Conservation (phyloP, 2,329 filamentous ascomycete species). For the Daldinia eschscholtzii region DNA sequence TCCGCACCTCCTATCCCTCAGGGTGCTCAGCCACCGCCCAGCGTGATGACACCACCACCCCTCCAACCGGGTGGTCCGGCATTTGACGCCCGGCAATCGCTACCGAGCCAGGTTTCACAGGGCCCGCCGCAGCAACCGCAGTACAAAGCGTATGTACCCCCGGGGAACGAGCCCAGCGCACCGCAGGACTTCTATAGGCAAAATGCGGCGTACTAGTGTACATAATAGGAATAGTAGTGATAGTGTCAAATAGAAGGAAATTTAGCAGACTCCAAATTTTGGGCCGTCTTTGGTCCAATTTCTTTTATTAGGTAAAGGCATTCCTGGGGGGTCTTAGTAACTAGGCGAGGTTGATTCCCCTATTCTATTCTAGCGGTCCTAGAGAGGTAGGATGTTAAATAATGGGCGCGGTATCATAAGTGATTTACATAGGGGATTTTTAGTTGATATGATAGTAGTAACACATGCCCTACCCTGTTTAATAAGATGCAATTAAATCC, state of each 20-base stretch:
- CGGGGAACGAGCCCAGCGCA: conserved; percentile 60
- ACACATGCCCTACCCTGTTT: not conserved
- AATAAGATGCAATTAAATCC: not conserved
- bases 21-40: conserved; percentile 48
- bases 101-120: conserved; percentile 62
- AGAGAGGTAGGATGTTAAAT: conserved; percentile 21
- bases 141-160: conserved; percentile 72
- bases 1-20: conserved; percentile 60
- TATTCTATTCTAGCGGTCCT: not conserved
- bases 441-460: not conserved
- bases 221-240: not conserved
- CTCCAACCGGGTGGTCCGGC: conserved; percentile 60
- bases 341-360: conserved; percentile 15
- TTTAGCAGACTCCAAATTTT: not conserved
- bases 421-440: not conserved
- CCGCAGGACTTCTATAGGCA: conserved; percentile 70
- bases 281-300: not conserved
- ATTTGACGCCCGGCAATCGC: conserved; percentile 64
- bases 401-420: conserved; percentile 22
- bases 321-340: not conserved
- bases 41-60: conserved; percentile 58
- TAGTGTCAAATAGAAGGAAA: not conserved
- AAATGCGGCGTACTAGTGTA: conserved; percentile 49
- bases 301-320: not conserved
- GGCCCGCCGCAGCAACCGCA: conserved; percentile 62